These are phyloP conservation scores for Pezicula rhizophila DNA, from an alignment of 2,329 filamentous ascomycete genomes.

Conservation along the genomic window DNA sequence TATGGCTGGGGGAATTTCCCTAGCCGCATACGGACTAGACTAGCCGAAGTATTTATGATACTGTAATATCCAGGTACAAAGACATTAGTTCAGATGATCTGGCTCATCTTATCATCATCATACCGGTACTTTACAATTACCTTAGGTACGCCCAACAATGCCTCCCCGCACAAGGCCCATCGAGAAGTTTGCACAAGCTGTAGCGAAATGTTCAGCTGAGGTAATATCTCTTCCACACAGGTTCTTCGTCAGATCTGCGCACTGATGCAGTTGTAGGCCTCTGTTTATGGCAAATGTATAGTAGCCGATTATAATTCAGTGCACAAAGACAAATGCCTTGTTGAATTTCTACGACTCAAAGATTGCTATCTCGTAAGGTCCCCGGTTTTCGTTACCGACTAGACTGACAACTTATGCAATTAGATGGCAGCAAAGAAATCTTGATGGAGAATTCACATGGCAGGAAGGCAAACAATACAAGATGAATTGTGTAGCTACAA, in stretches of 20 bases:
- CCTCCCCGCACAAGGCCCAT: conserved; percentile 50
- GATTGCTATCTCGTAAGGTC: conserved; percentile 74
- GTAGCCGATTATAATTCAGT: conserved; percentile 84
- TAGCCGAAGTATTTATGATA: not conserved
- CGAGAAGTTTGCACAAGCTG: conserved; percentile 61
- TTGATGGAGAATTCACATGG: conserved; percentile 20
- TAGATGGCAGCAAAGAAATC: conserved; percentile 47
- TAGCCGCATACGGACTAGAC: not conserved
- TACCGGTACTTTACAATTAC: not conserved
- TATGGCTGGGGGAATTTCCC: no score
- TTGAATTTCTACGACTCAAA: conserved; percentile 80
- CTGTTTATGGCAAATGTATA: conserved; percentile 86
- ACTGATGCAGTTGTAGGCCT: conserved; percentile 49
- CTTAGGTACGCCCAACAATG: conserved; percentile 16
- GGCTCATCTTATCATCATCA: not conserved
- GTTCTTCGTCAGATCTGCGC: not conserved
- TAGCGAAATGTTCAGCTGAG: conserved; percentile 60
- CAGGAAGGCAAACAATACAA: conserved; percentile 1
- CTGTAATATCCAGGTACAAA: no score
- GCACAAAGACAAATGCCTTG: conserved; percentile 82
- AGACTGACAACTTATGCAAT: conserved; percentile 5
- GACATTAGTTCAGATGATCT: not conserved
- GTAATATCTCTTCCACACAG: conserved; percentile 32
- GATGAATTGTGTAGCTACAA: not conserved
- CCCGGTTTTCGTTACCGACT: not conserved